Evolutionary conservation across 495 filamentous ascomycete genomes (phyloP), one percentile per base, ranked within the genome.

Genomic region (Neurospora sp.): DNA sequence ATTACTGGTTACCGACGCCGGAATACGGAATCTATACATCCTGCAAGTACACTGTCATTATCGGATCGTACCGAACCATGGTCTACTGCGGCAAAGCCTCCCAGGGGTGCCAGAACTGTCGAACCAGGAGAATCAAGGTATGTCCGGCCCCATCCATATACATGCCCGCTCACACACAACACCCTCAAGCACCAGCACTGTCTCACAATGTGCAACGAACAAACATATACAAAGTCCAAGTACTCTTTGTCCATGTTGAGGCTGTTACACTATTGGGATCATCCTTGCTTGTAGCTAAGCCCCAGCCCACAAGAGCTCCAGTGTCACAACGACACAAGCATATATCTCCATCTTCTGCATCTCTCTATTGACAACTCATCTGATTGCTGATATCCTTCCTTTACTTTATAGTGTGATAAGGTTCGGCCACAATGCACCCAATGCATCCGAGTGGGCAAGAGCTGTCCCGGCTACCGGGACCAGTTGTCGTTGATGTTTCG

Each of bases 51-150:
- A 27, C 49, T 14, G 49, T 60, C 20, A 27, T 27, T 27, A 27
- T 60, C 49, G 49, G 49, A 16, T 40, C 72, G 62, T 41, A 44
- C 60, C 37, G 62, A 73, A 74, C 78, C 75, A 93, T 92, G 90
- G 90, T 92, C 38, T 91, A 91, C 80, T 87, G 87, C 77, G 90
- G 90, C 42, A 92, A 91, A 77, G 90, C 90, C 76, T 92, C 90
- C 72, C 88, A 87, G 74, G 89, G 89, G 72, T 92, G 91, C 79
- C 86, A 88, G 73, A 90, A 83, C 66, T 93, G 91, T 80, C 87
- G 90, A 74, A 86, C 85, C 40, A 83, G 90, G 75, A 88, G 86
- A 80, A 91, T 91, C 75, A 91, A 91, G 85, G 84, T 86, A 78
- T 73, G 76, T 4, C 11, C 54, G 14, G 27, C 27, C 54, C 23